Conservation (phyloP, 768 basidiomycete genomes). For the Mycena olivaceomarginata region DNA sequence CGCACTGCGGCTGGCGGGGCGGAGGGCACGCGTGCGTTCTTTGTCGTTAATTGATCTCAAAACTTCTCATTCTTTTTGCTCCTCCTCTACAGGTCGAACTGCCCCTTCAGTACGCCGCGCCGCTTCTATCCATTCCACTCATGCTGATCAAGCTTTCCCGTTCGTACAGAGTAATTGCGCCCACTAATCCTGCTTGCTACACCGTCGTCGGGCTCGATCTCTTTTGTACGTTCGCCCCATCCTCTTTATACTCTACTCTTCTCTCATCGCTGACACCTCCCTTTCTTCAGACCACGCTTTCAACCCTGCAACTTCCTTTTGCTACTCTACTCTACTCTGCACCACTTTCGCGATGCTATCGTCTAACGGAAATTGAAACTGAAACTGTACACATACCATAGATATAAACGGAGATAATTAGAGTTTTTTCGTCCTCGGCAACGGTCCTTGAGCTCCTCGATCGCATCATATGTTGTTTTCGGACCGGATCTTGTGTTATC, state of each 20-base stretch:
- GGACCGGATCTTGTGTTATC: background rate
- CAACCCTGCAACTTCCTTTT: background rate
- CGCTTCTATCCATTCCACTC: background rate
- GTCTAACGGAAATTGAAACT: background rate
- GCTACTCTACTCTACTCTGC: too few species aligned
- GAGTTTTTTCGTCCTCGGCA: background rate
- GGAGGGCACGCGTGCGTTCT: conserved; percentile 10
- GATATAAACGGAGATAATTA: background rate
- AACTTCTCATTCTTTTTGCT: background rate
- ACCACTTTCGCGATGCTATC: background rate
- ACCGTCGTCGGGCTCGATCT: background rate
- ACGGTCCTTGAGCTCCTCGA: background rate
- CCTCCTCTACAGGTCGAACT: background rate
- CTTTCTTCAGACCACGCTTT: background rate
- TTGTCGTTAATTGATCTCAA: too few species aligned
- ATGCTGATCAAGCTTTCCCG: background rate
- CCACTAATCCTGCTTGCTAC: background rate
- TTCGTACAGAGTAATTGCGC: background rate
- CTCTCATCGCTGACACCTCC: too few species aligned
- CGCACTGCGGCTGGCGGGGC: conserved; percentile 1
- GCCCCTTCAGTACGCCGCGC: conserved; percentile 1
- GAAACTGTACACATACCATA: background rate
- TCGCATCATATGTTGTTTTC: background rate
- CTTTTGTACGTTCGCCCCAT: background rate
- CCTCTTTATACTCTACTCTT: too few species aligned